phyloP scores from a whole-genome alignment of 1,284 basidiomycete species.

The Termitomyces sp. region DNA sequence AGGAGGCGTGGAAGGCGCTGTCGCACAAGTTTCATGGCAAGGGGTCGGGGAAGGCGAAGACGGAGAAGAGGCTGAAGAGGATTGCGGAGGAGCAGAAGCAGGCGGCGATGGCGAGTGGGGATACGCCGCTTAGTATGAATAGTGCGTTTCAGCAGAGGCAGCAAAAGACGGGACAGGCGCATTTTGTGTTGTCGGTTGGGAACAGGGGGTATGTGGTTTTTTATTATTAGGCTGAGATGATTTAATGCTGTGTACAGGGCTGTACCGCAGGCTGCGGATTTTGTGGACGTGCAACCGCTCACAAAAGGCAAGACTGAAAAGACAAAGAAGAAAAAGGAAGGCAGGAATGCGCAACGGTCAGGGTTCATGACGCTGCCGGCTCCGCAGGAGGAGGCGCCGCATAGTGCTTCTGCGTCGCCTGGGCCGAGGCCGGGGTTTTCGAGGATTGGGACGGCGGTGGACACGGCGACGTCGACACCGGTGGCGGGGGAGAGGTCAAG shows the following conservation, averaged over 20 bases:
- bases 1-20: slow-evolving; percentile 96
- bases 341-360: slow-evolving; percentile 37
- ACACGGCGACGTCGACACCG: slow-evolving; percentile 43
- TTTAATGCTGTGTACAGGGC: slow-evolving; percentile 41
- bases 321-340: slow-evolving; percentile 64
- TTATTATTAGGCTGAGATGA: too few species aligned
- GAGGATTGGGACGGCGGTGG: slow-evolving; percentile 55
- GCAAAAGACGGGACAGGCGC: slow-evolving; percentile 88
- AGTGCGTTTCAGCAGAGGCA: slow-evolving; percentile 86
- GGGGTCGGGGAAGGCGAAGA: slow-evolving; percentile 90
- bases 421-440: slow-evolving; percentile 73
- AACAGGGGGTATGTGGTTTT: slow-evolving; percentile 73
- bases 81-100: slow-evolving; percentile 93
- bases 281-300: slow-evolving; percentile 71
- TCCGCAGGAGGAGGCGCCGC: slow-evolving; percentile 21
- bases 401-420: slow-evolving; percentile 48
- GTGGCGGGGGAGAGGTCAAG: slow-evolving; percentile 60
- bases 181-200: slow-evolving; percentile 90
- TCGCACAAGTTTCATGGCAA: slow-evolving; percentile 97
- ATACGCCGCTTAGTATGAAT: slow-evolving; percentile 91
- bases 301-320: slow-evolving; percentile 76
- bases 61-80: slow-evolving; percentile 89
- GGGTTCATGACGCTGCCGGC: slow-evolving; percentile 72
- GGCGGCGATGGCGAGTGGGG: slow-evolving; percentile 85
- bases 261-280: slow-evolving; percentile 74